These are phyloP conservation scores for Ogataea paraovalis DNA, from an alignment of 805 yeast species.

Conservation along the genomic window DNA sequence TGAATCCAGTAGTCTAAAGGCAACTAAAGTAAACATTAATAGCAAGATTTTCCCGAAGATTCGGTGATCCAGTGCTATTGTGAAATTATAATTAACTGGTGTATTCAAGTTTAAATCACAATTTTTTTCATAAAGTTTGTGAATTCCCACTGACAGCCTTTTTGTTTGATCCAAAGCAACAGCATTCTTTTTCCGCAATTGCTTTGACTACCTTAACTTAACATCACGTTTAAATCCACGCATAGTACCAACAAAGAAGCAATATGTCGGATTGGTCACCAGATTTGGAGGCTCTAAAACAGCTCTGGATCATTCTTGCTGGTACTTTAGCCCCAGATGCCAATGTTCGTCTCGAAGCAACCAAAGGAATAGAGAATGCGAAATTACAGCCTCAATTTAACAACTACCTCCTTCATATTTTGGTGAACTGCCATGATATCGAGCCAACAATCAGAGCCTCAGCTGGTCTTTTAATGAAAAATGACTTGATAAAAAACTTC, in stretches of 20 bases:
- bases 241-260: not conserved
- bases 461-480: slow-evolving; percentile 83
- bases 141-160: too few relatives aligned
- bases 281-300: slow-evolving; percentile 54
- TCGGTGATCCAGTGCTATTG: too few relatives aligned
- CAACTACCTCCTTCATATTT: slow-evolving; percentile 69
- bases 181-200: too few relatives aligned
- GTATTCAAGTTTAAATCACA: too few relatives aligned
- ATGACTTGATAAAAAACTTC: slow-evolving; percentile 49
- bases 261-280: slow-evolving; percentile 62
- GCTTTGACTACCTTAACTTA: too few relatives aligned
- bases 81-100: too few relatives aligned
- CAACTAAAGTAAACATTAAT: not conserved
- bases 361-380: slow-evolving; percentile 68
- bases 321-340: slow-evolving; percentile 67
- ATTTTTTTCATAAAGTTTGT: too few relatives aligned
- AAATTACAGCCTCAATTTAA: slow-evolving; percentile 70
- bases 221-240: too few relatives aligned
- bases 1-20: not conserved
- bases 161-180: too few relatives aligned
- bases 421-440: slow-evolving; percentile 49
- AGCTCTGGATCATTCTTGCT: slow-evolving; percentile 59
- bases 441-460: slow-evolving; percentile 71
- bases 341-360: slow-evolving; percentile 58
- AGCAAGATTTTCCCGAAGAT: too few relatives aligned